These are phyloP conservation scores for Jamesozyma piceae DNA, from an alignment of 805 yeast species.

Conservation along the genomic window DNA sequence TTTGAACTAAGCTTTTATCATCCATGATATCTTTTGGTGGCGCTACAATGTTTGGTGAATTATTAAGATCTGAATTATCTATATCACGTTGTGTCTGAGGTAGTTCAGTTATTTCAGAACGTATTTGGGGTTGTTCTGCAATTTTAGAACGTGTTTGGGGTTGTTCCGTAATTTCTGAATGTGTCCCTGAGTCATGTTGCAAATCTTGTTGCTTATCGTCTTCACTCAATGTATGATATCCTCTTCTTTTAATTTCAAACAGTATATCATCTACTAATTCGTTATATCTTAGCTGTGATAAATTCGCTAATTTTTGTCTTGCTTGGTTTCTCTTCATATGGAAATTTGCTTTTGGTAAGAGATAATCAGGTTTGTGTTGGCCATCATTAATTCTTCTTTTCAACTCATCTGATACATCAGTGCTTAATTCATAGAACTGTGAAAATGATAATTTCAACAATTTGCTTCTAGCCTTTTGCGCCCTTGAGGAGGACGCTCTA, in stretches of 20 bases:
- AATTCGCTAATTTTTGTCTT: conserved; percentile 76
- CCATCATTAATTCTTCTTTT: conserved; percentile 63
- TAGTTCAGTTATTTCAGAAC: not conserved
- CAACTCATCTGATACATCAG: conserved; percentile 91
- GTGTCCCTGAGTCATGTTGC: not conserved
- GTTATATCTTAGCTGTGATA: conserved; percentile 73
- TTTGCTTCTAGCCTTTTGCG: conserved; percentile 78
- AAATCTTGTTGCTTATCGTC: not conserved
- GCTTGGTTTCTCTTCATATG: conserved; percentile 96
- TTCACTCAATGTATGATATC: conserved; percentile 26
- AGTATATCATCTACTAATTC: conserved; percentile 86
- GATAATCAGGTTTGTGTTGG: conserved; percentile 48
- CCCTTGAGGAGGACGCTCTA: conserved; percentile 38
- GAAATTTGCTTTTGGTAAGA: conserved; percentile 61
- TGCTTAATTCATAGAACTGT: conserved; percentile 82
- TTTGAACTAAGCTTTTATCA: not conserved
- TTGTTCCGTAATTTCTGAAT: not conserved
- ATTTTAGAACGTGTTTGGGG: not conserved
- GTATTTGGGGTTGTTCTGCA: not conserved
- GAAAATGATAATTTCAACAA: conserved; percentile 66
- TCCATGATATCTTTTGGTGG: conserved; percentile 3
- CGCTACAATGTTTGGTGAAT: not conserved
- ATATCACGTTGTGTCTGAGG: not conserved
- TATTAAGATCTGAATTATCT: not conserved
- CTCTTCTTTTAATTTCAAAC: conserved; percentile 75